Evolutionary conservation across 345 rosid species (phyloP), one percentile per base, ranked within the genome.

Genomic region (Ceriops tagal): DNA sequence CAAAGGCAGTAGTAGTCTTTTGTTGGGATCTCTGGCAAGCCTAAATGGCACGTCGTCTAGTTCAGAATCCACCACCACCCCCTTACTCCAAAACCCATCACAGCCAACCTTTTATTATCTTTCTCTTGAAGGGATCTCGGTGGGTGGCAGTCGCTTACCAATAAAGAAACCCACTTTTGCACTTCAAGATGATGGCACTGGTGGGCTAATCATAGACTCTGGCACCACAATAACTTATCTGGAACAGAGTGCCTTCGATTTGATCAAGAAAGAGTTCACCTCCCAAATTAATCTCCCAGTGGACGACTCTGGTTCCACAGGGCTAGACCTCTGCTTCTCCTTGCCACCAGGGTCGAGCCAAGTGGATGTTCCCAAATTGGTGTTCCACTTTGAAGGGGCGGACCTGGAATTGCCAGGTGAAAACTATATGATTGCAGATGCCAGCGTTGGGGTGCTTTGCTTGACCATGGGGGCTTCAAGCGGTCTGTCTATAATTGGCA

Each of bases 81-180:
- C 91, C 22, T 62, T 95, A 66, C 69, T 95, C n/a, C 72, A 64
- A 58, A 95, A 82, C 71, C 83, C 96, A 31, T 56, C 53, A 18
- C 96, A 92, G 43, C 91, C 96, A n/a, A 83, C 96, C 1, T 90
- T 95, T 66, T 95, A 95, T 74, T 95, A 95, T 77, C 96, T 95
- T 82, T 70, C 84, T 5, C 83, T 95, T 16, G 62, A 95, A 84
- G 99, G 96, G 6, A 90, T 95, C 52, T 81, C 96, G 0, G 97
- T 95, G 2, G 99, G 99, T 28, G 70, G 60, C 56, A 81, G 71
- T 72, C 82, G 81, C 57, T 82, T 92, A 60, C 72, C 89, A n/a
- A 75, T 92, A 72, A 79, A 86, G 60, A 55, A 82, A 82, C 83
- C 97, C 27, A 85, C 88, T 47, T 90, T 95, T 19, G 69, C 83